Base-by-base conservation (phyloP, 306 rosid genomes). In the Herpetospermum pedunculosum region DNA sequence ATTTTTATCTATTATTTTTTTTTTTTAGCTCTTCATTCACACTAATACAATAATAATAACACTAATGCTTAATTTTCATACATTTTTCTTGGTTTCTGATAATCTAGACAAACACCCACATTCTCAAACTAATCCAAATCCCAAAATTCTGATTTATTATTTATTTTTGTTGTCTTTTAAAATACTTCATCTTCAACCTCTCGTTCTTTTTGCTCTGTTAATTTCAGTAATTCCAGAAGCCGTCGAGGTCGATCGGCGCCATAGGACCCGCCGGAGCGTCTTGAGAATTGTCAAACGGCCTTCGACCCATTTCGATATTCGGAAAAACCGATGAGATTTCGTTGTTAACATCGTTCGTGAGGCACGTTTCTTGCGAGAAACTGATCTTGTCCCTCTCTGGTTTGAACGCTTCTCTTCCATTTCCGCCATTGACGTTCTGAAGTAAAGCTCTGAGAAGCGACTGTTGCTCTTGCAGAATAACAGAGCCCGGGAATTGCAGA, bases 271-370 rank as follows among this genome's bases (percentile, higher is more conserved):
- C 58, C 21, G 84, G 26, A 19, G 85, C 76, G 25, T 74, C 83
- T 47, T 87, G 96, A n/a, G 69, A 34, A 82, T 83, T 82, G 16
- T 75, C 82, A 49, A 83, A 88, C 43, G 46, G 50, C 76, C 84
- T 81, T 53, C 84, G 80, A 35, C 80, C 79, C 84, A 87, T 73
- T 23, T 83, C 86, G n/a, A 82, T 86, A 80, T 84, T 85, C 1
- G 90, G 77, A 18, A 88, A 69, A 26, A 84, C 87, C 0, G 94
- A 90, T 43, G 96, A 82, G 77, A 87, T 87, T 81, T 89, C 94
- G 12, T 76, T 77, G 74, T 87, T 92, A 65, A 92, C 57, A 26
- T 89, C 90, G 18, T 83, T 74, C 0, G 85, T 86, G 1, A 86
- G 73, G 40, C 84, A 81, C 1, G 90, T 88, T 78, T 86, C 96